A percentile compares a stretch with the other conserved stretches of the same genome.
These are phyloP conservation scores for Candida awuae DNA, from an alignment of 805 yeast species.

Conservation along the genomic window DNA sequence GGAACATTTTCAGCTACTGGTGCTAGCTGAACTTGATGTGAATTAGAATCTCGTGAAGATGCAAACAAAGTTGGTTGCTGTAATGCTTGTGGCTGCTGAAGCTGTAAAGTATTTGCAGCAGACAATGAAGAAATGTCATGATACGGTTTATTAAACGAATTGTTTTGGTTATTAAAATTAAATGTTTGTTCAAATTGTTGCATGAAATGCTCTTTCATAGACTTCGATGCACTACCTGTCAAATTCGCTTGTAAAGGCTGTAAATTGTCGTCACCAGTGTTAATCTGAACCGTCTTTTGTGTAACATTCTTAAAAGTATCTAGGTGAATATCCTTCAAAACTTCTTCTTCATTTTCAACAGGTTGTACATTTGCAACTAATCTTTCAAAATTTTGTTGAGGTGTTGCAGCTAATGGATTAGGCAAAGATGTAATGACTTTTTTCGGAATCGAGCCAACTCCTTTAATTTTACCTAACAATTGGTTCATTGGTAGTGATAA, in stretches of 20 bases:
- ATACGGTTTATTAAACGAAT: not conserved
- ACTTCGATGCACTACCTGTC: constrained; percentile 50
- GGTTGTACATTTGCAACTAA: constrained; percentile 18
- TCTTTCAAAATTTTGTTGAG: constrained; percentile 4
- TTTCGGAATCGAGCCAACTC: constrained; percentile 12
- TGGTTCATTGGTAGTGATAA: constrained; percentile 73
- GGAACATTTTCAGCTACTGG: too few species aligned
- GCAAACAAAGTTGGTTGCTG: too few species aligned
- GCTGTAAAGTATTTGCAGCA: constrained; percentile 1
- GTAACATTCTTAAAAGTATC: constrained; percentile 14
- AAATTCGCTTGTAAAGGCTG: constrained; percentile 40
- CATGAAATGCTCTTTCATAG: constrained; percentile 28
- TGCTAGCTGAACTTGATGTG: too few species aligned
- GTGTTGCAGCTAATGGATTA: constrained; percentile 1
- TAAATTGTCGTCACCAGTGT: constrained; percentile 8
- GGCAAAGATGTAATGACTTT: not conserved
- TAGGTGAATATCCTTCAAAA: constrained; percentile 33
- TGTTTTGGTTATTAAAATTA: constrained; percentile 5
- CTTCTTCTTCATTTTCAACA: constrained; percentile 57
- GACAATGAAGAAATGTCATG: constrained; percentile 11
- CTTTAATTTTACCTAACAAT: constrained; percentile 40
- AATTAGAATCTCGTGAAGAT: too few species aligned
- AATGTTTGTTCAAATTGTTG: constrained; percentile 17
- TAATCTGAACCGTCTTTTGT: constrained; percentile 7
- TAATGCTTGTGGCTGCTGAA: constrained; percentile 22